Conservation (phyloP, 805 yeast genomes). For the Nakazawaea ambrosiae region DNA sequence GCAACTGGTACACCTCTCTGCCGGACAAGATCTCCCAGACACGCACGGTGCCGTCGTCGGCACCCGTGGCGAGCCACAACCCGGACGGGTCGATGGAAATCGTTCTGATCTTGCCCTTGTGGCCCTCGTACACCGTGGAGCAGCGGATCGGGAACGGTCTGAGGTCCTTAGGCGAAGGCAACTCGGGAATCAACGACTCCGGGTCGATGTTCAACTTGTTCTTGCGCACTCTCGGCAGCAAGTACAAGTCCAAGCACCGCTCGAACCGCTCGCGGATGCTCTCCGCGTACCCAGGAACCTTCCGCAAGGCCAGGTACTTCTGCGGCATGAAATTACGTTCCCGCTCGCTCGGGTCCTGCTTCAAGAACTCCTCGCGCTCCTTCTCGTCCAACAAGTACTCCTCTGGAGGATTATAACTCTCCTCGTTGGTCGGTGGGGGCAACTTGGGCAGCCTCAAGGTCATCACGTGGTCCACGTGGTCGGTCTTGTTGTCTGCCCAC, state of each 20-base stretch:
- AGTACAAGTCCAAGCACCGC: conserved; percentile 84
- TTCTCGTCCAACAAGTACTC: conserved; percentile 81
- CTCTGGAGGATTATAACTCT: conserved; percentile 95
- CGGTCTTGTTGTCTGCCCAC: conserved; percentile 61
- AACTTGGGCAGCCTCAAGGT: conserved; percentile 90
- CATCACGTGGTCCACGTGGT: conserved; percentile 73
- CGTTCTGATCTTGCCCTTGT: conserved; percentile 73
- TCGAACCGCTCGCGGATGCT: conserved; percentile 87
- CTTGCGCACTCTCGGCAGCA: conserved; percentile 94
- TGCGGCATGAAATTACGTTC: conserved; percentile 76
- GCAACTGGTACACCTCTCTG: conserved; percentile 75
- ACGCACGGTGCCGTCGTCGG: conserved; percentile 92
- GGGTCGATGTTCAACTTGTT: conserved; percentile 92
- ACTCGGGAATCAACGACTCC: conserved; percentile 88
- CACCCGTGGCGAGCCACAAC: conserved; percentile 93
- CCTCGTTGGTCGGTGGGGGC: conserved; percentile 95
- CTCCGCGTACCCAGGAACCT: conserved; percentile 90
- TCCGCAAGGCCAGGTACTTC: conserved; percentile 74
- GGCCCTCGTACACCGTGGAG: conserved; percentile 81
- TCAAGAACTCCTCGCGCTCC: conserved; percentile 67
- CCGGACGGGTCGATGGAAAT: conserved; percentile 85
- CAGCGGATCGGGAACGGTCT: conserved; percentile 94
- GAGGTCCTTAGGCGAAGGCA: conserved; percentile 94
- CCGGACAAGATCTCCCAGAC: conserved; percentile 98
- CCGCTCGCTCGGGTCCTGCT: conserved; percentile 67